Base-by-base conservation (phyloP, 2,329 filamentous ascomycete species). In the Colletotrichum incanum region DNA sequence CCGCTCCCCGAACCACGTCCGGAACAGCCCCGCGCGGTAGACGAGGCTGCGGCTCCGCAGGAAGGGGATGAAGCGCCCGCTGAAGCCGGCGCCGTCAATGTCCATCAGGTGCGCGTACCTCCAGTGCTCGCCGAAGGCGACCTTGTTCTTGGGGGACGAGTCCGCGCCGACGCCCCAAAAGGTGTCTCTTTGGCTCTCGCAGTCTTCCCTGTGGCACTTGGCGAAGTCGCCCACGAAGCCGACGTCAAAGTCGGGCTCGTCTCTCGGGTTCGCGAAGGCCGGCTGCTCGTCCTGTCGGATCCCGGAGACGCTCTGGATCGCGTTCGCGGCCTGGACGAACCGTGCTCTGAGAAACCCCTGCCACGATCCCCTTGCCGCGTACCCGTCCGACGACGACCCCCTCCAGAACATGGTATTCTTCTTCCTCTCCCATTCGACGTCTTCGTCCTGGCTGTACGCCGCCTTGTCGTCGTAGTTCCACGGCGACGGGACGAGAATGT, bases 1-100 rank as follows among this genome's bases (percentile, higher is more conserved):
- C 2, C 91, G 84, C 43, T 87, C 85, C 74, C 92, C 90, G 76
- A 91, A 90, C 91, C 91, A 93, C 68, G 92, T 90, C 31, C 86
- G 83, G 77, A 91, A 93, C 31, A 91, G 82, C 2, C 88, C 90
- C 0, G 87, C 86, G 73, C 91, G 90, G 77, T 92, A 86, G 0
- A 88, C 87, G 2, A 91, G 78, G 4, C 85, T 88, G 1, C 80
- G 84, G 16, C 84, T 87, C 18, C 82, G 80, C 16, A 92, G 78
- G 75, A 91, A 90, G 0, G 83, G 83, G 11, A 85, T 77, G 75
- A 85, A 89, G 0, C 87, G 82, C 3, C 86, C 87, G 63, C 82
- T 84, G 75, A 87, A 87, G 1, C 81, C 83, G 52, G 86, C 84
- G 0, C 90, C 90, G 76, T 92, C 90, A 23, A 91, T 82, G 75